These are phyloP conservation scores for Neofusicoccum sp. DNA, from an alignment of 2,329 filamentous ascomycete species.

Conservation along the genomic window DNA sequence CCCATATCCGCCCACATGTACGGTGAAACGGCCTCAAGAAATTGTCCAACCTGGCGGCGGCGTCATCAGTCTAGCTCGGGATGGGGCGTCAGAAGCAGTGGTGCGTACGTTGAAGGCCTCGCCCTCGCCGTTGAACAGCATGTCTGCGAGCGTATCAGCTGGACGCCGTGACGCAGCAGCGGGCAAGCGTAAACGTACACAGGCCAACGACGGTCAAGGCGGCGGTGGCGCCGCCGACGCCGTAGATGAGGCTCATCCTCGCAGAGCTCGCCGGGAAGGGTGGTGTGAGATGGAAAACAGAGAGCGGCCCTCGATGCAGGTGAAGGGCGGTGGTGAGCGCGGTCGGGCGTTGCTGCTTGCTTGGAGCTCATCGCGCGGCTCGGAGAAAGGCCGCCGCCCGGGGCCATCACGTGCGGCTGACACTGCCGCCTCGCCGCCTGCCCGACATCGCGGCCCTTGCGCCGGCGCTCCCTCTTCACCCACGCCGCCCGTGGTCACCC, in stretches of 20 bases:
- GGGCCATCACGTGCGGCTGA: not conserved
- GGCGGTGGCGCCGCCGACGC: conserved; percentile 64
- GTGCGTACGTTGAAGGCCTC: conserved; percentile 85
- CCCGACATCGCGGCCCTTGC: not conserved
- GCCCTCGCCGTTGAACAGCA: conserved; percentile 96
- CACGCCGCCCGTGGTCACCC: conserved; percentile 21
- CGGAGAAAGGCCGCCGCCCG: conserved; percentile 4
- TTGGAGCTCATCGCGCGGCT: conserved; percentile 16
- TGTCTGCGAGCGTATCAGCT: conserved; percentile 61
- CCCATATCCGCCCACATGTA: conserved; percentile 90
- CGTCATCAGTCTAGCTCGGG: conserved; percentile 8
- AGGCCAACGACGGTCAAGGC: conserved; percentile 71
- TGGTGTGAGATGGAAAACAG: conserved; percentile 1
- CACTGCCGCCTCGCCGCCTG: not conserved
- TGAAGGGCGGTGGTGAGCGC: conserved; percentile 2
- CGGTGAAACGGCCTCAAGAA: conserved; percentile 90
- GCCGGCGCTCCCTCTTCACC: conserved; percentile 19
- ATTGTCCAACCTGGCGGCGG: conserved; percentile 71
- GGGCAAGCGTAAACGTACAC: conserved; percentile 58
- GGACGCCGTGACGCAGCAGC: not conserved
- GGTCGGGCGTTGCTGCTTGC: conserved; percentile 14
- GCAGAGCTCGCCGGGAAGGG: conserved; percentile 2
- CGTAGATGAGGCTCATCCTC: conserved; percentile 70
- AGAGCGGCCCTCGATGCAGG: conserved; percentile 8
- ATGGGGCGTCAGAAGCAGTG: not conserved